Evolutionary conservation across 257 asterid genomes (phyloP).

Genomic region (Datura wrightii): DNA sequence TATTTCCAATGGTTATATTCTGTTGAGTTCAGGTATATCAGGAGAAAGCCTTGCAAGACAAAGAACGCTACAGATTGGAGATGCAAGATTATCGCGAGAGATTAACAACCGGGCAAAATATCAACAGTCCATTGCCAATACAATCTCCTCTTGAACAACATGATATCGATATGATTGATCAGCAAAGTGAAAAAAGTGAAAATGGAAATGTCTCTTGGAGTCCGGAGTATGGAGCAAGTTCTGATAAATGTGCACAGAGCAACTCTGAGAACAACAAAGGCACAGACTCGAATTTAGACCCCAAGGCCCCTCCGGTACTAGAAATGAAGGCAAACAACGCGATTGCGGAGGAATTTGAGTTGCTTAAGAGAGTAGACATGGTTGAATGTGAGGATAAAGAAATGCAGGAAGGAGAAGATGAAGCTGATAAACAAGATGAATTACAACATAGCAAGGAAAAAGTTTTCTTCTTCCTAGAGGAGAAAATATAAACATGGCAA

Average conservation of each 20-base stretch:
- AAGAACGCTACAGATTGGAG: conserved; percentile 76
- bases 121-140: conserved; percentile 28
- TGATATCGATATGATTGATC: conserved; percentile 34
- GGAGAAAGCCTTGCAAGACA: conserved; percentile 75
- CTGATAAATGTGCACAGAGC: conserved; percentile 40
- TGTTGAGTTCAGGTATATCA: conserved; percentile 63
- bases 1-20: not conserved
- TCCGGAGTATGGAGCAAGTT: conserved; percentile 39
- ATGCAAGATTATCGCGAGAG: conserved; percentile 72
- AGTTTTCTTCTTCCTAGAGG: conserved; percentile 6
- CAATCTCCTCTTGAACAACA: conserved; percentile 40
- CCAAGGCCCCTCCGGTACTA: conserved; percentile 36
- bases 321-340: conserved; percentile 41
- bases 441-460: conserved; percentile 28
- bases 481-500: conserved; percentile 25
- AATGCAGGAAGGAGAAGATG: not conserved
- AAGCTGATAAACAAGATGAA: conserved; percentile 8
- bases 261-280: conserved; percentile 44
- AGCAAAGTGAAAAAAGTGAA: conserved; percentile 40
- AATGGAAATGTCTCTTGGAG: conserved; percentile 39
- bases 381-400: conserved; percentile 24
- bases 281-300: conserved; percentile 34
- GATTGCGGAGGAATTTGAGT: conserved; percentile 39
- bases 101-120: conserved; percentile 46
- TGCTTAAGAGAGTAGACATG: conserved; percentile 36